Base-by-base conservation (phyloP, 2,329 filamentous ascomycete species). In the Tympanopsis confertula region DNA sequence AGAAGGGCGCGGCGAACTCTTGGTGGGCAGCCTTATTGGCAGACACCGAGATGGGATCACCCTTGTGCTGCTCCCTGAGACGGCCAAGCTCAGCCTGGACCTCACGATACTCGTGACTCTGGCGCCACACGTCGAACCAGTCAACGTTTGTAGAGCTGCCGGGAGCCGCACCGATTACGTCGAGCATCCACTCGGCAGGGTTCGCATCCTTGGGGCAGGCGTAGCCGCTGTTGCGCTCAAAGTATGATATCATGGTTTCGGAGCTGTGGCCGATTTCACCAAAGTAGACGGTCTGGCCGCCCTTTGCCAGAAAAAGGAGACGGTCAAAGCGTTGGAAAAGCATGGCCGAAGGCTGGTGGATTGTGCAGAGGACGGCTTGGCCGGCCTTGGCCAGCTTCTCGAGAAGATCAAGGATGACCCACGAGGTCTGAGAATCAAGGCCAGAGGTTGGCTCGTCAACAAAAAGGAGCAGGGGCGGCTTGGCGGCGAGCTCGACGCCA, bases 311-410 rank as follows among this genome's bases (percentile, higher is more conserved):
- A 3, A 94, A 68, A 4, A 94, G 63, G 2, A 94, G 69, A 12
- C 86, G 74, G 53, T 94, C 86, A 46, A 94, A 94, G 56, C 87
- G 82, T 56, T 91, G 84, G 47, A 94, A 94, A 0, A 94, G 68
- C 0, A 84, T 78, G 13, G 84, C 83, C 46, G 87, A 89, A 2
- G 87, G 86, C 54, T 94, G 87, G 55, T 94, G 87, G 44, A 94
- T 94, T 0, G 87, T 94, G 61, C 86, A 93, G 3, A 94, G 70
- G 47, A 94, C 86, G 7, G 86, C 86, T 53, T 94, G 87, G 2
- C 86, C 87, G 3, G 82, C 82, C n/a, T 71, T 66, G 36, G 82
- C 78, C 4, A 86, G 69, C 59, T 86, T 86, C 49, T 75, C 76
- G n/a, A 87, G 63, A 65, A 86, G 84, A 22, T 80, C 77, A 19